phyloP scores from a whole-genome alignment of 345 rosid genomes.

The Salix caprea region DNA sequence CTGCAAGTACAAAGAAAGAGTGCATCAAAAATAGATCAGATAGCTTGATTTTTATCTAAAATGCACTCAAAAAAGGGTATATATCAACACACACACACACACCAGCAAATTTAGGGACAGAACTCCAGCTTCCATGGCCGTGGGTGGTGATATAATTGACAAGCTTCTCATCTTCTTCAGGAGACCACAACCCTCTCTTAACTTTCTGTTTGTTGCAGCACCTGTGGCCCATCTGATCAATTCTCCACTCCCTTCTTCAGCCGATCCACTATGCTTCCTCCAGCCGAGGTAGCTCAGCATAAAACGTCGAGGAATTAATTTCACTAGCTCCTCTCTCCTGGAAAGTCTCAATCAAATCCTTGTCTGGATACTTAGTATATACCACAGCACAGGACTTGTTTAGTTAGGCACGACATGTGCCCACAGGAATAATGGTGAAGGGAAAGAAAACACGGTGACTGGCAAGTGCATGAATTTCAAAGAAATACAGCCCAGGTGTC shows the following conservation, averaged over 20 bases:
- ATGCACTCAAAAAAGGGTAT: not conserved
- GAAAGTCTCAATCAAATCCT: not conserved
- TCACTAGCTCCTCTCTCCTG: not conserved
- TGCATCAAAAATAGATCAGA: not conserved
- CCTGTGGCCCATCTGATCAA: conserved; percentile 47
- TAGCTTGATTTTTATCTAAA: not conserved
- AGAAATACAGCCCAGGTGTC: not conserved
- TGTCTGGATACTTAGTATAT: not conserved
- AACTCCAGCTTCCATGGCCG: conserved; percentile 79
- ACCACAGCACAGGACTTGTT: not conserved
- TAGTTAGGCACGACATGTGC: not conserved
- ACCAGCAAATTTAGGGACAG: conserved; percentile 77
- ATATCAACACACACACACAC: not conserved
- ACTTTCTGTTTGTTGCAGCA: conserved; percentile 75
- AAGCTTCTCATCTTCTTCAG: conserved; percentile 73
- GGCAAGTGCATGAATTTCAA: not conserved
- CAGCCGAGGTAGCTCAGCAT: not conserved
- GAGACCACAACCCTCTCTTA: conserved; percentile 74
- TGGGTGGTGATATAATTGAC: conserved; percentile 49
- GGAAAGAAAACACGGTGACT: not conserved
- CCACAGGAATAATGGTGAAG: not conserved
- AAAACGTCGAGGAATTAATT: not conserved
- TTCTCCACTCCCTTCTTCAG: not conserved
- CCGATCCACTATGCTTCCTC: not conserved
- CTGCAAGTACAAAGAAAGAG: not conserved